These are phyloP conservation scores for Eucalyptus brandiana DNA, from an alignment of 345 rosid genomes.

Conservation along the genomic window DNA sequence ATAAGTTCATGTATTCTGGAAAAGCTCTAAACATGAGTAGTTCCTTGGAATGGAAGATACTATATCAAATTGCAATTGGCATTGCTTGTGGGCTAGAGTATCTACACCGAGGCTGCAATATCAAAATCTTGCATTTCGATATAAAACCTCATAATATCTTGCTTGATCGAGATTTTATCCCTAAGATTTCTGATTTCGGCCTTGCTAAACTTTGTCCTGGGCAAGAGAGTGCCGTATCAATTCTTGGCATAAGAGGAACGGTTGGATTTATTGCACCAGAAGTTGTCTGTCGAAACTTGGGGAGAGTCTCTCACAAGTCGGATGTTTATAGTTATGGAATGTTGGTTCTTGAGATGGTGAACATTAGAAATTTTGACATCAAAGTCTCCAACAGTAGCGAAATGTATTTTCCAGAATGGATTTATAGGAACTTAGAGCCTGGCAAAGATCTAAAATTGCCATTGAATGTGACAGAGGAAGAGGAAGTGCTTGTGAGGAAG, in stretches of 20 bases:
- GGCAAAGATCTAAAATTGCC: neutral
- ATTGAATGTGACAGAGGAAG: neutral
- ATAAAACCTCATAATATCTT: conserved; percentile 39
- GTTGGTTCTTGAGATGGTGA: conserved; percentile 28
- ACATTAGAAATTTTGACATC: neutral
- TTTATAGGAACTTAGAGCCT: conserved; percentile 8
- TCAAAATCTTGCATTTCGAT: conserved; percentile 29
- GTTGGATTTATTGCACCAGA: conserved; percentile 32
- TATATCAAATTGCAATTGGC: too few relatives aligned
- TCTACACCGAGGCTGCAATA: conserved; percentile 26
- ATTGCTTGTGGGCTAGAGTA: conserved; percentile 30
- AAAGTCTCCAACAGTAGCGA: conserved; percentile 4
- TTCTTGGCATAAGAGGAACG: conserved; percentile 9
- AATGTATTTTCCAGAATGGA: conserved; percentile 15
- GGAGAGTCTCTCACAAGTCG: conserved; percentile 20
- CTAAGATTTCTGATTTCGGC: conserved; percentile 33
- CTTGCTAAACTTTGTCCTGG: conserved; percentile 23
- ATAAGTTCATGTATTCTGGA: too few relatives aligned
- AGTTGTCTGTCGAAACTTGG: conserved; percentile 10
- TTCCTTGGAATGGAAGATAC: too few relatives aligned
- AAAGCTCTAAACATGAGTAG: too few relatives aligned
- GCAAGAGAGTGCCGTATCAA: conserved; percentile 14
- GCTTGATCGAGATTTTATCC: conserved; percentile 20
- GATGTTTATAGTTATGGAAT: conserved; percentile 45
- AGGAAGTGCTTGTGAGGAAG: neutral